These are phyloP conservation scores for Hypsizygus ulmarius DNA, from an alignment of 1,284 basidiomycete species.

Conservation along the genomic window DNA sequence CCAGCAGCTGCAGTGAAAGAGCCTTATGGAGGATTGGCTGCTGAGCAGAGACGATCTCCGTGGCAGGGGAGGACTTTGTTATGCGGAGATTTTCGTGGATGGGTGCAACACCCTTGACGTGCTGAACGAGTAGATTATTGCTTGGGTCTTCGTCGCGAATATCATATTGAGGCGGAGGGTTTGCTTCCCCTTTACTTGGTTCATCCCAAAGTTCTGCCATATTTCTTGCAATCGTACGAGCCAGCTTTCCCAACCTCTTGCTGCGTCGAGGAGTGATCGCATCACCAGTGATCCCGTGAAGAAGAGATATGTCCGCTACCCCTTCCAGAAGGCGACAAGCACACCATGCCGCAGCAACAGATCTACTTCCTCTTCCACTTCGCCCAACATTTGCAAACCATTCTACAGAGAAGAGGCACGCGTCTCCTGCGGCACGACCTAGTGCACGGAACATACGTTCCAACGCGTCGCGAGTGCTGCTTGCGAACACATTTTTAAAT, in stretches of 20 bases:
- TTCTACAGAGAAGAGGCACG: conserved; percentile 72
- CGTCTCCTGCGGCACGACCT: conserved; percentile 68
- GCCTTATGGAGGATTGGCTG: conserved; percentile 58
- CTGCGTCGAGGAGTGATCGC: conserved; percentile 25
- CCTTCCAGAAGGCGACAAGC: conserved; percentile 75
- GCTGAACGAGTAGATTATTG: conserved; percentile 38
- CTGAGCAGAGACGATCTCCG: conserved; percentile 18
- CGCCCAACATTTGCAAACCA: conserved; percentile 73
- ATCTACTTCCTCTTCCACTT: conserved; percentile 39
- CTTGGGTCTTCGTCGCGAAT: conserved; percentile 26
- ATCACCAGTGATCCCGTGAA: conserved; percentile 23
- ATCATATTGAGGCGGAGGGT: conserved; percentile 23
- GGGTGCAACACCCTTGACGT: conserved; percentile 51
- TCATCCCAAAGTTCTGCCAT: conserved; percentile 73
- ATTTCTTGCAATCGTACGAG: conserved; percentile 57
- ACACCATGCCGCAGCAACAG: conserved; percentile 83
- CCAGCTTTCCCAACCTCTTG: conserved; percentile 63
- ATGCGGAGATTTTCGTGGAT: conserved; percentile 45
- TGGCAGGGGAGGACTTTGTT: conserved; percentile 24
- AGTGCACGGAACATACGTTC: conserved; percentile 70
- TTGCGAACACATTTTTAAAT: conserved; percentile 62
- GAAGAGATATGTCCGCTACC: conserved; percentile 46
- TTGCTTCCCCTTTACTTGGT: conserved; percentile 26
- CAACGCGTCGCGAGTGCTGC: conserved; percentile 53
- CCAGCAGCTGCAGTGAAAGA: conserved; percentile 69